Evolutionary conservation across 495 filamentous ascomycete species (phyloP), one percentile per base, ranked within the genome.

Genomic region (Penicillium pulvis): DNA sequence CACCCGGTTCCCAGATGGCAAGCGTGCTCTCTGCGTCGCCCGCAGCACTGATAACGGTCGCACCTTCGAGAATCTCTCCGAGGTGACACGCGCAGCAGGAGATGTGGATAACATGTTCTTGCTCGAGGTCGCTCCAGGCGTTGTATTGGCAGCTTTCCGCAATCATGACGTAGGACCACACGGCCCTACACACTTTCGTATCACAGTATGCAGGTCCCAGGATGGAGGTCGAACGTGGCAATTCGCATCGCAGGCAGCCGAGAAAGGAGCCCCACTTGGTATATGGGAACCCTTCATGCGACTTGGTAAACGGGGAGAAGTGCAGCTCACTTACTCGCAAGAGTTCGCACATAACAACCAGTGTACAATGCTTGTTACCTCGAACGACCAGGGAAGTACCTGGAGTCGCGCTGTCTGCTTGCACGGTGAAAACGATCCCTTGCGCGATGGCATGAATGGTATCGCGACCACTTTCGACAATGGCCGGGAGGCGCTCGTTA

Each of bases 221-320:
- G 83, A 88, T 61, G 75, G 73, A 46, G 85, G 83, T 1, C 69
- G 62, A 2, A 74, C 69, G 1, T 88, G 84, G 85, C 53, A 53
- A 4, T 87, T 76, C 63, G 73, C 82, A 0, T 77, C 80, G n/a
- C 82, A 84, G 53, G 80, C 83, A 10, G 76, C 70, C 9, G 71
- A 76, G 52, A 73, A 74, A 36, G 65, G 61, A 8, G 62, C 71
- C 1, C 76, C 79, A 0, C 65, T 81, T 11, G 83, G 83, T 0
- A 76, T 82, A 35, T 86, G 84, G 85, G 85, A 88, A 61, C 84
- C 85, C 3, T 85, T 86, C 62, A 74, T 86, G 75, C 71, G 83
- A 12, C 62, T 79, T 17, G 78, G 80, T 0, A 65, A 58, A 1
- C 70, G 76, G 11, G 81, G 80, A 20, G 75, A 78, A 52, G 69